Evolutionary conservation across 805 yeast species (phyloP), one percentile per base, ranked within the genome.

Genomic region (Metschnikowia colocasiae): DNA sequence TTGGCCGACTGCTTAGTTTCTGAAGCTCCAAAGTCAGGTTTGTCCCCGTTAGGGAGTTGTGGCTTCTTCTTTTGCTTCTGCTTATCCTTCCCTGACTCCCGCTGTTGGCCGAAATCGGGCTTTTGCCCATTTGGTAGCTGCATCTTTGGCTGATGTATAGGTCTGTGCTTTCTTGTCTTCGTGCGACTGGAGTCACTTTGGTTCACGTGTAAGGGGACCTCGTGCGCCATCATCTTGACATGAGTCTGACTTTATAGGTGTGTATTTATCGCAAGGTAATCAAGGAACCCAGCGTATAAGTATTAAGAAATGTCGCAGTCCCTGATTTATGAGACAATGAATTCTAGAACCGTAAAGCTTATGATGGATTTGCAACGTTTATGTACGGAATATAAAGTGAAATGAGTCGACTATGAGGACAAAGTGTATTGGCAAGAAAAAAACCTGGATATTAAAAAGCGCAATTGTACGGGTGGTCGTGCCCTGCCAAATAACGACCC

Each of bases 121-220:
- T 61, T 62, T 10, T 58, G 60, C 7, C 70, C 68, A 45, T 59
- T 63, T 16, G 70, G 68, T 43, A 64, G 56, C 32, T 57, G 45
- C 15, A 53, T 58, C 37, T 51, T 54, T 9, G 54, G 46, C 25
- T 53, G 46, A 16, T 44, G 52, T 15, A 53, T 33, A 6, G 56
- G 55, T 29, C 44, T 51, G 37, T 49, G 53, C 27, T 55, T 55
- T 35, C 50, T 49, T 25, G 57, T 45, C 42, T 53, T 51, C 18
- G 50, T 33, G 23, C 49, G 50, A 12, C 50, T 36, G 7, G 54
- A 37, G n/a, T 42, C 54, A 44, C 44, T 49, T 20, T 47, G 59
- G 34, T 55, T 67, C 43, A 60, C 56, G 33, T 58, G 54, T 48
- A 56, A 44, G 31, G 72, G 69, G 52, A 61, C 46, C 54, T 67